Conservation (phyloP, 768 basidiomycete species). For the Solioccasus polychromus region DNA sequence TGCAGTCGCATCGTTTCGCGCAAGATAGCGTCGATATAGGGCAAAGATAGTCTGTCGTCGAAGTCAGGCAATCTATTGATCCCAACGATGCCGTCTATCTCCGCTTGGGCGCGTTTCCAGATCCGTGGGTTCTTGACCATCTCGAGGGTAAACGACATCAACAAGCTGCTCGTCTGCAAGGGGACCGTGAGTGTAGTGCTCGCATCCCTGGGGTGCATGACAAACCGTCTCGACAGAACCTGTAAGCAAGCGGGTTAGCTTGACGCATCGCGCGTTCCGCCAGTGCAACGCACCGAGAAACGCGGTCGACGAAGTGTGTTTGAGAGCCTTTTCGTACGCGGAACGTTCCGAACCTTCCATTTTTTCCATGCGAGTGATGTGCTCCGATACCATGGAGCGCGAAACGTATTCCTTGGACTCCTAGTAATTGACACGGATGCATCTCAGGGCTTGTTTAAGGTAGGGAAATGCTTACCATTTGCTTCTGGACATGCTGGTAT, state of each 20-base stretch:
- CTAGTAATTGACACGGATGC: no score
- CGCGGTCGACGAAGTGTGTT: background rate
- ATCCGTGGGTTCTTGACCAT: constrained; percentile 10
- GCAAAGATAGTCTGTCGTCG: constrained; percentile 5
- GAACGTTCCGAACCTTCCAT: background rate
- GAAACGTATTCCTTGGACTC: background rate
- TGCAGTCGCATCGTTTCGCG: constrained; percentile 17
- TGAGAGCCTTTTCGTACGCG: background rate
- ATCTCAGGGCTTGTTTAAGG: no score
- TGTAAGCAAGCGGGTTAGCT: background rate
- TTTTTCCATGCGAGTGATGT: background rate
- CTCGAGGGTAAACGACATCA: constrained; percentile 5
- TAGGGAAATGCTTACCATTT: no score
- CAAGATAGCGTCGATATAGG: constrained; percentile 12
- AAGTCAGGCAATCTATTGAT: constrained; percentile 2
- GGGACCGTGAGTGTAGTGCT: background rate
- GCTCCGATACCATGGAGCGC: background rate
- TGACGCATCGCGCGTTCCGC: background rate
- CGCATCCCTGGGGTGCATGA: background rate
- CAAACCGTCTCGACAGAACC: background rate
- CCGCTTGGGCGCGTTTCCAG: constrained; percentile 12
- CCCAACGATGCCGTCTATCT: constrained; percentile 6
- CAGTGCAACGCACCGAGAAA: background rate
- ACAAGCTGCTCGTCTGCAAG: background rate
- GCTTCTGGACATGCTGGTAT: no score